These are phyloP conservation scores for Exophiala viscosa DNA, from an alignment of 2,329 filamentous ascomycete species.

Conservation along the genomic window DNA sequence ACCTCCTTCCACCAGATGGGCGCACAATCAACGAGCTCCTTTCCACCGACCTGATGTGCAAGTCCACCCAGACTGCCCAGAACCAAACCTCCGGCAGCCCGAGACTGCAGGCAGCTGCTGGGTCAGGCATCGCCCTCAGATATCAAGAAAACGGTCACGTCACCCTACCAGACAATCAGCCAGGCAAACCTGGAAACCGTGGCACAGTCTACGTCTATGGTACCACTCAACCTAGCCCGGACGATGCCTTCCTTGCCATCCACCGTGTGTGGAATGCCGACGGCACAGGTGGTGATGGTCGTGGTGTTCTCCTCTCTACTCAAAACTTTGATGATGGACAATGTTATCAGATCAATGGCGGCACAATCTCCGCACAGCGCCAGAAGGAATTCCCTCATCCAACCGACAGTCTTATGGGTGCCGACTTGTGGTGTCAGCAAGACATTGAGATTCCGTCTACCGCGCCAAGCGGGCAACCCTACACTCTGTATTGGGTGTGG, in stretches of 20 bases:
- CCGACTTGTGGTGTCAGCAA: constrained; percentile 73
- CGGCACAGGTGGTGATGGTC: constrained; percentile 74
- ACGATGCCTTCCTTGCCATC: constrained; percentile 61
- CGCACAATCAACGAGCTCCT: constrained; percentile 46
- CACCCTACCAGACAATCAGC: constrained; percentile 54
- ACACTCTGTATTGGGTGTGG: constrained; percentile 96
- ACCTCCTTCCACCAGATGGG: constrained; percentile 59
- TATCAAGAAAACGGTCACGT: constrained; percentile 78
- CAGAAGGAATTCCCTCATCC: constrained; percentile 52
- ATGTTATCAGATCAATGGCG: constrained; percentile 75
- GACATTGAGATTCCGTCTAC: constrained; percentile 71
- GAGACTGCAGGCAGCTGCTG: constrained; percentile 57
- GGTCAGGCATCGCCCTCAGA: constrained; percentile 62
- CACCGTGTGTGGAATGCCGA: constrained; percentile 73
- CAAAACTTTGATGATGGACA: constrained; percentile 86
- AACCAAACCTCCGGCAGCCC: constrained; percentile 59
- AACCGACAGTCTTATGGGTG: constrained; percentile 51
- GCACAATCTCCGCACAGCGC: constrained; percentile 57
- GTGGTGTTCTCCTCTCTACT: constrained; percentile 70
- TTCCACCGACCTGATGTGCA: constrained; percentile 59
- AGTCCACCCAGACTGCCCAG: constrained; percentile 57
- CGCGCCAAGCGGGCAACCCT: constrained; percentile 58
- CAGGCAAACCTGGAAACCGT: constrained; percentile 60
- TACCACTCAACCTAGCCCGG: constrained; percentile 56
- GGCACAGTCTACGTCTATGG: constrained; percentile 75